Conservation (phyloP, 2,329 filamentous ascomycete species). For the Trichoderma semiorbis region DNA sequence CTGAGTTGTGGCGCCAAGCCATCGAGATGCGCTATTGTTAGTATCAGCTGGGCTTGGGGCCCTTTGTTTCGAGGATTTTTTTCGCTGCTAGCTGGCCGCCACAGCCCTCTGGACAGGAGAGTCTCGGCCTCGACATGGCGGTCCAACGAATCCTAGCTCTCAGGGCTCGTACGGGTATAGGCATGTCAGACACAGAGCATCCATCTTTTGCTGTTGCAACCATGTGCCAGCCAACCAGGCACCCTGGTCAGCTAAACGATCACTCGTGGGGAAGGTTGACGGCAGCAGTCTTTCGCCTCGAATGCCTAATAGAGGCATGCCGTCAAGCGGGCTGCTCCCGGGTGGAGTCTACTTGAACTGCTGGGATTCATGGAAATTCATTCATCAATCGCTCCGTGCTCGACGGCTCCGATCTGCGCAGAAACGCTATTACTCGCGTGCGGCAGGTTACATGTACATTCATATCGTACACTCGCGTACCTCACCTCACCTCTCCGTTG, state of each 20-base stretch:
- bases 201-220: background rate
- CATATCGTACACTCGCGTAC: background rate
- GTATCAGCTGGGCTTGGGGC: background rate
- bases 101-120: background rate
- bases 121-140: background rate
- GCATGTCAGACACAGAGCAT: background rate
- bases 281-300: background rate
- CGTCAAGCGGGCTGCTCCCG: slow-evolving; percentile 1
- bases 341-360: slow-evolving; percentile 1
- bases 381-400: background rate
- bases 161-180: background rate
- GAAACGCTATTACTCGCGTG: background rate
- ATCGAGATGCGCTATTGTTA: background rate
- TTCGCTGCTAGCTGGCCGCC: background rate
- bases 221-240: background rate
- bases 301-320: background rate
- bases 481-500: background rate
- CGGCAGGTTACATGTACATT: background rate
- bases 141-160: background rate
- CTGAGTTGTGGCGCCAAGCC: background rate
- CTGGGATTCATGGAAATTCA: slow-evolving; percentile 28
- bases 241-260: background rate
- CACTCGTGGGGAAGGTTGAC: background rate
- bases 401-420: background rate
- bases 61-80: slow-evolving; percentile 3